A percentile compares a stretch with the other conserved stretches of the same genome.
phyloP scores from a whole-genome alignment of 352 stramenopile genomes.

The Pythium sp. region DNA sequence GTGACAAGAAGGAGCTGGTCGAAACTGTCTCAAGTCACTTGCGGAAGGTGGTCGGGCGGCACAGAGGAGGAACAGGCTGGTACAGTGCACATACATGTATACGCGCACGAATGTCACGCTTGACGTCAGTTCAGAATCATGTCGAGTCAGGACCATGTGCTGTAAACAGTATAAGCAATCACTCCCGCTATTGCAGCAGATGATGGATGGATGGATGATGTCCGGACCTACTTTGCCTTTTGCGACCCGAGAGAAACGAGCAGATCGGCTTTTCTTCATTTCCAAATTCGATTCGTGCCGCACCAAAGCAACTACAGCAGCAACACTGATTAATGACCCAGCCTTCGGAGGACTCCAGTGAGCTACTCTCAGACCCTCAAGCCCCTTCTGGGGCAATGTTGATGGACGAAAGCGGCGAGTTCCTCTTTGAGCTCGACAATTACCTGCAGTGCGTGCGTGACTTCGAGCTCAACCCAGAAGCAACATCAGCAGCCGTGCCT shows the following conservation, averaged over 20 bases:
- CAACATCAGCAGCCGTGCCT: conserved; percentile 28
- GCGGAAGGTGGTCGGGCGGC: not conserved
- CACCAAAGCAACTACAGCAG: not conserved
- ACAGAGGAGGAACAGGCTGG: not conserved
- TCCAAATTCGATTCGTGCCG: not conserved
- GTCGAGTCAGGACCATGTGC: not conserved
- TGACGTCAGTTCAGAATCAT: not conserved
- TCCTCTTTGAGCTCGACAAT: conserved; percentile 42
- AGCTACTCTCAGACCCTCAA: not conserved
- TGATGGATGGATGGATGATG: not conserved
- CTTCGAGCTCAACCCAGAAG: conserved; percentile 18
- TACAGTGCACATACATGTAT: not conserved
- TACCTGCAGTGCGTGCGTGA: conserved; percentile 32
- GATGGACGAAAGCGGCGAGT: conserved; percentile 16
- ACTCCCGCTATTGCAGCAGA: no score
- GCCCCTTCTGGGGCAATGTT: not conserved
- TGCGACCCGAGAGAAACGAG: not conserved
- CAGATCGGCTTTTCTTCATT: not conserved
- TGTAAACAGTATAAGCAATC: not conserved
- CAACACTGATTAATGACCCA: not conserved
- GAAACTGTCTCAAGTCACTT: not conserved
- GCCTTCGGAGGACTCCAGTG: not conserved
- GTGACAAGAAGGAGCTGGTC: not conserved
- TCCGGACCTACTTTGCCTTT: not conserved
- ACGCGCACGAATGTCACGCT: not conserved